Percentiles rank a stretch among this genome's conserved stretches.
Evolutionary conservation across 106 monocot species (phyloP).

Genomic region (Agapanthus africanus): DNA sequence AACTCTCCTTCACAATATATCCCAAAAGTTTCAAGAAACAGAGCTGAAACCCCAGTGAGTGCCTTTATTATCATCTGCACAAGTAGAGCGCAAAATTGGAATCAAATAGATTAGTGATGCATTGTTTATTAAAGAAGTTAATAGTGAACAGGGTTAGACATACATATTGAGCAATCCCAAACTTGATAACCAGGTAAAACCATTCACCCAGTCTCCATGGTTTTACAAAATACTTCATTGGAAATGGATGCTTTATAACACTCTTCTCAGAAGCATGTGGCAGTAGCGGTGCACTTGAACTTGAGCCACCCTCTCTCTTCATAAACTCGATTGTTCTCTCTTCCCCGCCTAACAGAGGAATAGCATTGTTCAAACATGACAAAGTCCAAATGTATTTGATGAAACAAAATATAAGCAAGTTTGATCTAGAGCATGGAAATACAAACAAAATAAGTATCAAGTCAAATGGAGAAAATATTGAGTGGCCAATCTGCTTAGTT

Average conservation of each 20-base stretch:
- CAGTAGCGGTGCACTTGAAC: constrained; percentile 49
- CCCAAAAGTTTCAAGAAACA: constrained; percentile 72
- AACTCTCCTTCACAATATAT: constrained; percentile 89
- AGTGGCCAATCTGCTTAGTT: no score
- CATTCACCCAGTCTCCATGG: constrained; percentile 80
- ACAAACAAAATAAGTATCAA: no score
- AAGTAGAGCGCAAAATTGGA: constrained; percentile 6
- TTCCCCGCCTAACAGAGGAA: constrained; percentile 98
- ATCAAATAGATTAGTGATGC: no score
- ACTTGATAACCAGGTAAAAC: constrained; percentile 76
- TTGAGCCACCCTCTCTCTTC: constrained; percentile 66
- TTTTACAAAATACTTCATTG: constrained; percentile 68
- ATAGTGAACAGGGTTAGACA: no score
- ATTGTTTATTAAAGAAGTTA: no score
- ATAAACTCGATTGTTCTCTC: constrained; percentile 88
- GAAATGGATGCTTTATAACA: constrained; percentile 83
- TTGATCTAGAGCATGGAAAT: no score
- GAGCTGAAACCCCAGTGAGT: constrained; percentile 53
- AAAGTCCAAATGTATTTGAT: no score
- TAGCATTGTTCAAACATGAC: no score
- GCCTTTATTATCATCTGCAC: constrained; percentile 92
- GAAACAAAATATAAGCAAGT: no score
- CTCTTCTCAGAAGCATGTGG: constrained; percentile 53
- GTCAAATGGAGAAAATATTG: no score
- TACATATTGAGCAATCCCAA: constrained; percentile 98